Evolutionary conservation across 495 filamentous ascomycete species (phyloP).

Genomic region (Aspergillus baeticus): DNA sequence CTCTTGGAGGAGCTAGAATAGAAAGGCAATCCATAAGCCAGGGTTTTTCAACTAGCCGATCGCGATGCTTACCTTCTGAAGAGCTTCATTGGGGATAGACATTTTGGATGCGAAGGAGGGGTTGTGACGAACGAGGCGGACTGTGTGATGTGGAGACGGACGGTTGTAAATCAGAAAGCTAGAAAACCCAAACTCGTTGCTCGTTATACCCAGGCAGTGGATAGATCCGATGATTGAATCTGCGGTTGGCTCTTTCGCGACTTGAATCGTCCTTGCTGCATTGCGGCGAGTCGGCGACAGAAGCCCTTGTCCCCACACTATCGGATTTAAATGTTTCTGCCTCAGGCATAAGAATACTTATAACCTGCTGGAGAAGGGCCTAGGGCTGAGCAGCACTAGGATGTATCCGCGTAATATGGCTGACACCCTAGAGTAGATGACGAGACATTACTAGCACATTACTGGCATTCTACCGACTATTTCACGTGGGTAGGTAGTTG

Average conservation of each 20-base stretch:
- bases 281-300: not conserved
- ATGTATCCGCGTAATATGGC: too few relatives aligned
- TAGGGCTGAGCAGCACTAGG: constrained; percentile 21
- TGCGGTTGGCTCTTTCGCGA: not conserved
- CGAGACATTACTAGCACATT: too few relatives aligned
- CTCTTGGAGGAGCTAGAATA: constrained; percentile 78
- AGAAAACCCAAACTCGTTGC: too few relatives aligned
- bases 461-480: too few relatives aligned
- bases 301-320: not conserved
- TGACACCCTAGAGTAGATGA: too few relatives aligned
- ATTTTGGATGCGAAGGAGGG: constrained; percentile 48
- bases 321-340: constrained; percentile 6
- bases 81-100: constrained; percentile 94
- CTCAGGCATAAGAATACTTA: constrained; percentile 8
- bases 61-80: constrained; percentile 71
- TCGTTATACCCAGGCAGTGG: too few relatives aligned
- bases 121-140: not conserved
- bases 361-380: constrained; percentile 9
- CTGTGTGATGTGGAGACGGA: not conserved
- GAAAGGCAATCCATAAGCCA: constrained; percentile 10
- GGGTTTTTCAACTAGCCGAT: not conserved
- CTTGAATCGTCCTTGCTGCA: not conserved
- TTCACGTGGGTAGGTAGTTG: too few relatives aligned
- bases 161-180: not conserved
- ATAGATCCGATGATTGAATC: not conserved